Base-by-base conservation (phyloP, 2,329 filamentous ascomycete genomes). In the Cercospora canescens region DNA sequence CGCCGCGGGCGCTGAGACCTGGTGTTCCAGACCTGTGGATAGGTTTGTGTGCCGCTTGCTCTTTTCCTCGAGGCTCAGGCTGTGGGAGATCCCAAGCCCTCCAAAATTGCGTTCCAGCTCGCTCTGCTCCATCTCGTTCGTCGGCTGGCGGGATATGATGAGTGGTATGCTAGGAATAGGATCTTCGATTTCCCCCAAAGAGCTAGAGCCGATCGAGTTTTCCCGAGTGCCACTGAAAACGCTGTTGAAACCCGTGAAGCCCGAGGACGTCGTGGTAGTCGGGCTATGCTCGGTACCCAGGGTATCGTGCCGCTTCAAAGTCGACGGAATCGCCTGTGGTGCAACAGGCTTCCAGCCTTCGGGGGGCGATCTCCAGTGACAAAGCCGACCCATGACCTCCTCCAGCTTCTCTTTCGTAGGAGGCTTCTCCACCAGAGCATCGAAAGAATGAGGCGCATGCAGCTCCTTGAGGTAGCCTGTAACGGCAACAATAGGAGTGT, bases 381-480 rank as follows among this genome's bases (percentile, higher is more conserved):
- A 99, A 30, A 97, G 86, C 64, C 90, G 89, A 69, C 91, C 90
- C 71, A 99, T 84, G 0, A 95, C 92, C 75, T 99, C 94, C 0
- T 89, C 93, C 58, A 99, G 80, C 79, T 98, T 98, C 3, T 91
- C 91, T 50, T 93, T 89, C 41, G 94, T 98, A 37, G 96, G 96
- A 28, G 95, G 95, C 80, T 99, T 99, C 79, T 99, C 94, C 60
- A 99, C 93, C 60, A 99, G 83, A 1, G 92, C 92, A 77, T 98
- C 94, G 75, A 99, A 99, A 79, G 97, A 92, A 79, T 99, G 94
- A 3, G 93, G 92, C 66, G 94, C 93, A 72, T 95, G 94, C 2
- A 99, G 84, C 76, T 99, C 95, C 77, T 98, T 98, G n/a, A 99
- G 83, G 78, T 99, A 99, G 6, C 95, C 94, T 3, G 95, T 99